Evolutionary conservation across 495 filamentous ascomycete genomes (phyloP).

Genomic region (Daldinia bambusicola): DNA sequence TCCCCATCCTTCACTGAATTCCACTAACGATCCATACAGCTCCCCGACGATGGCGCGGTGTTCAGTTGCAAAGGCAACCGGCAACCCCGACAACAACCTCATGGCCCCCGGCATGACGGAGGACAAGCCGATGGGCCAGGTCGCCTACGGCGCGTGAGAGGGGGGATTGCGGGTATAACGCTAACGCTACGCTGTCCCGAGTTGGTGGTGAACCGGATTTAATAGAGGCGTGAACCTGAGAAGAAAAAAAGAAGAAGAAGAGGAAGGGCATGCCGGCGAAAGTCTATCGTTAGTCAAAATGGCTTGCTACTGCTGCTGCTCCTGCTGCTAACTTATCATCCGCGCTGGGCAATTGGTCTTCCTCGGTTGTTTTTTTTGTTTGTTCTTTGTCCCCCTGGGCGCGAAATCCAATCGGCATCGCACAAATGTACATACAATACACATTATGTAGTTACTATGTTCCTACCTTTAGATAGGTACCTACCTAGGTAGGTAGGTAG

Average conservation of each 20-base stretch:
- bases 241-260: background rate
- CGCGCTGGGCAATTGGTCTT: constrained; percentile 5
- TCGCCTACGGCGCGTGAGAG: constrained; percentile 59
- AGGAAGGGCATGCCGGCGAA: constrained; percentile 18
- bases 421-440: constrained; percentile 36
- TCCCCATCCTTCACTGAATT: too few species aligned
- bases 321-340: constrained; percentile 4
- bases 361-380: constrained; percentile 32
- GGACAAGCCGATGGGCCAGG: constrained; percentile 62
- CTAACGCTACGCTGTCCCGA: background rate
- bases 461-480: too few species aligned
- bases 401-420: constrained; percentile 30
- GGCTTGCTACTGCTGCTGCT: too few species aligned
- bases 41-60: constrained; percentile 97
- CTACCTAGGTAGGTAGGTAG: too few species aligned
- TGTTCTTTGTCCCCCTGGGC: constrained; percentile 10
- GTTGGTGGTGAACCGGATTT: constrained; percentile 18
- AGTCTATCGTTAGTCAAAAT: too few species aligned
- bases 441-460: too few species aligned
- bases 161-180: background rate
- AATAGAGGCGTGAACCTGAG: constrained; percentile 17
- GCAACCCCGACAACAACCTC: constrained; percentile 81
- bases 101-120: constrained; percentile 79
- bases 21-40: constrained; percentile 60
- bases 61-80: constrained; percentile 79